phyloP scores from a whole-genome alignment of 495 filamentous ascomycete genomes.

The Talaromyces adpressus region DNA sequence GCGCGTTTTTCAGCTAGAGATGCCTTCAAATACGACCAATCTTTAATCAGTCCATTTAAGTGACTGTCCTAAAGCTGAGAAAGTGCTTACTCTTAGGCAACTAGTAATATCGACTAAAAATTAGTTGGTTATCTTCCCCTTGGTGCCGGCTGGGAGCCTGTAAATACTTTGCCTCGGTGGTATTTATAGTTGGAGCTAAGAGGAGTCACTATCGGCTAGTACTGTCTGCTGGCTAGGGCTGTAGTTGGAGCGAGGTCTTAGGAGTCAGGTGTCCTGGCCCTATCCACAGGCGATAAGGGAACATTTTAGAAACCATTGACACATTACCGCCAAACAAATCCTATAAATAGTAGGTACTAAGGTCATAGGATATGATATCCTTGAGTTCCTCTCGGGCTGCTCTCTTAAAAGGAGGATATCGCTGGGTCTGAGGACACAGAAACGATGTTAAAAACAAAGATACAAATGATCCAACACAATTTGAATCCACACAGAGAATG shows the following conservation, averaged over 20 bases:
- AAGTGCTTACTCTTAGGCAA: too few species aligned
- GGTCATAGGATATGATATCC: neutral
- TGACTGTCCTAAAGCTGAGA: too few species aligned
- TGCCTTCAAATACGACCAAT: too few species aligned
- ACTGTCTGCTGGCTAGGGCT: neutral
- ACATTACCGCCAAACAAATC: neutral
- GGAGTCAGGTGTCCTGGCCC: neutral
- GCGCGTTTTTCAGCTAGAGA: too few species aligned
- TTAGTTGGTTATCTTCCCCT: too few species aligned
- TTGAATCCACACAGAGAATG: neutral
- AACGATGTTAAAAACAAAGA: neutral
- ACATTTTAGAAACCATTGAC: neutral
- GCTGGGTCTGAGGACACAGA: neutral
- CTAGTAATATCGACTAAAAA: too few species aligned
- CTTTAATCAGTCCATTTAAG: too few species aligned
- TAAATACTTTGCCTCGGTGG: neutral
- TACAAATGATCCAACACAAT: neutral
- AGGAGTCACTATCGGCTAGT: neutral
- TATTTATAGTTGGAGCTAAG: neutral
- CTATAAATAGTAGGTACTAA: neutral
- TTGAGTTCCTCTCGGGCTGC: neutral
- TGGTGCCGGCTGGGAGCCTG: neutral
- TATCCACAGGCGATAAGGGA: neutral
- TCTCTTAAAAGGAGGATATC: neutral
- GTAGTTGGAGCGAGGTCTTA: neutral